Percentiles rank a stretch among this genome's conserved stretches.
phyloP scores from a whole-genome alignment of 257 asterid species.

The Capsicum baccatum region DNA sequence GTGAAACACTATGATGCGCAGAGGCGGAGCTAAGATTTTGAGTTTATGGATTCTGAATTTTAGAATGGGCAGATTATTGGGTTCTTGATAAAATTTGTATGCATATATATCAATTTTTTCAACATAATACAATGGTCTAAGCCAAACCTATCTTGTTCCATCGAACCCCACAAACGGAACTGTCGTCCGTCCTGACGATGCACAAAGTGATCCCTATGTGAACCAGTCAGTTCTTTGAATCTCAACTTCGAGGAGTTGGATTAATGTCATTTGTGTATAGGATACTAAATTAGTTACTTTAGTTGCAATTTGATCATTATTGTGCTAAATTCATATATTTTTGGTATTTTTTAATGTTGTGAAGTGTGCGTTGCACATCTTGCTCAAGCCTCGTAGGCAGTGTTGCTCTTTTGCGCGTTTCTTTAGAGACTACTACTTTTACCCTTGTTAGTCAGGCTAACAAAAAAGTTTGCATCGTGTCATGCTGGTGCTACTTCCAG shows the following conservation, averaged over 20 bases:
- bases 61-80: background rate
- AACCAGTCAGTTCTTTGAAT: background rate
- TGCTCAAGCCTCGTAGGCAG: background rate
- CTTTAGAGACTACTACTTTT: background rate
- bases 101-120: background rate
- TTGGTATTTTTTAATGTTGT: background rate
- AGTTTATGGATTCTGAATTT: background rate
- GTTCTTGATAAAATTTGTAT: background rate
- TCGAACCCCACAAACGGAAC: background rate
- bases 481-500: conserved; percentile 13
- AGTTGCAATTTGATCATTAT: background rate
- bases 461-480: background rate
- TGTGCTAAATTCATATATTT: background rate
- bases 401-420: background rate
- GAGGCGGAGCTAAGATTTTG: background rate
- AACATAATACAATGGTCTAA: background rate
- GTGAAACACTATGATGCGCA: background rate
- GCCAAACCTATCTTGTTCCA: background rate
- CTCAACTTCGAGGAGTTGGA: conserved; percentile 3
- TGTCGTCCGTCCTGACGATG: background rate
- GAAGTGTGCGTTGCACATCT: background rate
- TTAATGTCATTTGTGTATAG: background rate
- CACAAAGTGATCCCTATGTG: background rate
- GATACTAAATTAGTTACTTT: background rate
- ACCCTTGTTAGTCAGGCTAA: background rate